These are phyloP conservation scores for Fusarium sp. DNA, from an alignment of 2,329 filamentous ascomycete genomes.

Conservation along the genomic window DNA sequence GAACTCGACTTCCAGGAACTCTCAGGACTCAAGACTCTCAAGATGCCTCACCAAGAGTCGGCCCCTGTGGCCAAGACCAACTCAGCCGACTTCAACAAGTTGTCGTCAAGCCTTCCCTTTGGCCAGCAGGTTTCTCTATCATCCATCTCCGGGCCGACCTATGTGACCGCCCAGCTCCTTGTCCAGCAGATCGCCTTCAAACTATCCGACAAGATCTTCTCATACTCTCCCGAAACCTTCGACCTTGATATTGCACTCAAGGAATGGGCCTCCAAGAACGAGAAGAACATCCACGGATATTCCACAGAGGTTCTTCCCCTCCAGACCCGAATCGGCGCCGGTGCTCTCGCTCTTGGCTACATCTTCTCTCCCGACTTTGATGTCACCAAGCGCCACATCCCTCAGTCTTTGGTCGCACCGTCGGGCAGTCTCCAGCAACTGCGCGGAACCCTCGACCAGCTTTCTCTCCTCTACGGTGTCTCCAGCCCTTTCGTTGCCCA, in stretches of 20 bases:
- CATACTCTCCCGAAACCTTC: constrained; percentile 94
- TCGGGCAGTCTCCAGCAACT: constrained; percentile 85
- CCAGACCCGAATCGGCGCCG: constrained; percentile 90
- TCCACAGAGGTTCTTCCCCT: constrained; percentile 82
- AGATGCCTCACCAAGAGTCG: constrained; percentile 55
- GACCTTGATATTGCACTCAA: constrained; percentile 87
- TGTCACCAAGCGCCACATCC: constrained; percentile 87
- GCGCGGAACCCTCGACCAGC: constrained; percentile 87
- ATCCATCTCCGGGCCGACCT: constrained; percentile 86
- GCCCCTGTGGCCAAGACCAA: constrained; percentile 47
- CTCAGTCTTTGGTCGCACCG: constrained; percentile 90
- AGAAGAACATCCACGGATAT: constrained; percentile 86
- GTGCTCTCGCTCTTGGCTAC: constrained; percentile 92
- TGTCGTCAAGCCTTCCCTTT: constrained; percentile 69
- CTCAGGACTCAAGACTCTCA: constrained; percentile 18
- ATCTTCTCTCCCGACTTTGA: constrained; percentile 99
- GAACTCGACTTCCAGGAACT: neutral
- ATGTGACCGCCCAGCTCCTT: constrained; percentile 91
- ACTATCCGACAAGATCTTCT: constrained; percentile 96
- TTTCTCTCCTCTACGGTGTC: constrained; percentile 90
- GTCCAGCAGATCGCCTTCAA: constrained; percentile 97
- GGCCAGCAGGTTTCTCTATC: constrained; percentile 67
- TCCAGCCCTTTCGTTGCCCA: constrained; percentile 95
- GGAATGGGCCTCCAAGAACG: constrained; percentile 77
- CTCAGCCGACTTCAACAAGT: constrained; percentile 54